Evolutionary conservation across 352 stramenopile genomes (phyloP), one percentile per base, ranked within the genome.

Genomic region (Phytopythium mirpurense): DNA sequence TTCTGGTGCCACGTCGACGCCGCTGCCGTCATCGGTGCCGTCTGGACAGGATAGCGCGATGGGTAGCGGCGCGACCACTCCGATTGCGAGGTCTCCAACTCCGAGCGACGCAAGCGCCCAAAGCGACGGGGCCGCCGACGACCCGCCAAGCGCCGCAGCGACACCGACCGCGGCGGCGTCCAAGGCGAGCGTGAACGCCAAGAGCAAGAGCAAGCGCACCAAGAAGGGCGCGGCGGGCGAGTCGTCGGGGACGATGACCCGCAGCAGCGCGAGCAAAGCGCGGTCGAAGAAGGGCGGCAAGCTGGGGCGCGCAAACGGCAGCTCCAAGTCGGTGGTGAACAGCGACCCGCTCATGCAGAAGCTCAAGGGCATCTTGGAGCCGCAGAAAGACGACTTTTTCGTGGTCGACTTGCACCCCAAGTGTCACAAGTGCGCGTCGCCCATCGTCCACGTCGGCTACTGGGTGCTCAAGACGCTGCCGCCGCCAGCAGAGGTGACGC

Each of bases 381-480:
- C 95, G n/a, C 98, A 99, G 80, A 99, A 99, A 62, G 96, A 99
- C 24, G 97, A 97, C 60, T 99, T 99, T 53, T 97, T 99, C 65
- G 97, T 99, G 35, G 96, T 98, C 10, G 95, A 97, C 62, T 70
- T 99, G 42, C 80, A 97, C 50, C 86, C 67, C 36, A 84, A 78
- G 56, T 95, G 74, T 73, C 96, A 93, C 73, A 98, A 90, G 70
- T 96, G 86, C 56, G 72, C 44, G 26, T 83, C 57, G 51, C 83
- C 61, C 62, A 96, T 92, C 62, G 93, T 87, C 60, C 94, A 83
- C 35, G 79, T 77, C 59, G 80, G 59, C 67, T 98, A 89, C 45
- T 94, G 84, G 84, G 67, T 90, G 53, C 54, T 94, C 18, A 89
- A 87, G 60, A 94, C 84, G 0, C 14, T 90, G 6, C 56, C 70